A percentile compares a stretch with the other conserved stretches of the same genome.
Evolutionary conservation across 768 basidiomycete genomes (phyloP).

Genomic region (Xanthoconium stramineum): DNA sequence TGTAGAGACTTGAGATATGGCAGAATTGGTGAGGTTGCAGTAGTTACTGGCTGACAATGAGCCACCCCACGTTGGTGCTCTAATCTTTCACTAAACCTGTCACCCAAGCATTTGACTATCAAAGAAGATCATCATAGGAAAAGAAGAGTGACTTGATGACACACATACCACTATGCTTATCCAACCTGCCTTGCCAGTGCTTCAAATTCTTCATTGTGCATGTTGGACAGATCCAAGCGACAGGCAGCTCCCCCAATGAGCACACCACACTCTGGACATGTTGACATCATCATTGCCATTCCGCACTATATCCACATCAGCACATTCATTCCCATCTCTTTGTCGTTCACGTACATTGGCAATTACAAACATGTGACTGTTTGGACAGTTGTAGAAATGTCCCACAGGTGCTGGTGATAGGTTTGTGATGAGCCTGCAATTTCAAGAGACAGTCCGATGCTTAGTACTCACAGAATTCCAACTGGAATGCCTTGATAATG

Average conservation of each 20-base stretch:
- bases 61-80: too few species aligned
- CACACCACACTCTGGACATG: constrained; percentile 58
- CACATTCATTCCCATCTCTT: background rate
- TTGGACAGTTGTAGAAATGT: constrained; percentile 50
- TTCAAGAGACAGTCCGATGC: too few species aligned
- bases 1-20: too few species aligned
- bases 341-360: constrained; percentile 38
- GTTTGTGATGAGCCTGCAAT: background rate
- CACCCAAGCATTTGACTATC: too few species aligned
- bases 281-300: constrained; percentile 45
- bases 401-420: constrained; percentile 34
- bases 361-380: constrained; percentile 64
- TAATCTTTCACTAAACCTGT: too few species aligned
- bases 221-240: constrained; percentile 41
- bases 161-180: background rate
- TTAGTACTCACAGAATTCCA: constrained; percentile 38
- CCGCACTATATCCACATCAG: constrained; percentile 46
- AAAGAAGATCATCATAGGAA: too few species aligned
- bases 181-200: constrained; percentile 31
- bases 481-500: constrained; percentile 46
- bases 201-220: constrained; percentile 46
- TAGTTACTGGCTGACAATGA: too few species aligned
- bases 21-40: too few species aligned
- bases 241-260: constrained; percentile 50
- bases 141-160: too few species aligned